phyloP scores from a whole-genome alignment of 129 eudicot genomes.

The Deinandra increscens region DNA sequence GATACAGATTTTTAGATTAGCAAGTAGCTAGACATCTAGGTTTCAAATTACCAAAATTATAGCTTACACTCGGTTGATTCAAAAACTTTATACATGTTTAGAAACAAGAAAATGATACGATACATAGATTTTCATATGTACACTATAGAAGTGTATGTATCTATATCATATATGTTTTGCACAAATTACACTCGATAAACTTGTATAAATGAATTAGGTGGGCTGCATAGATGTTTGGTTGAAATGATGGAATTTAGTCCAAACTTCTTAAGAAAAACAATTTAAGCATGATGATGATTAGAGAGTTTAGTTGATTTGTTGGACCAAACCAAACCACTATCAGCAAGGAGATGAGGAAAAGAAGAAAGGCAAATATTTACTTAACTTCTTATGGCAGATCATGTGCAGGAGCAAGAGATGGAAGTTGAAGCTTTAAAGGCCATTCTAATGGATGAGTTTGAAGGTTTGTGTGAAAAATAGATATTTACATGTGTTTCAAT shows the following conservation, averaged over 20 bases:
- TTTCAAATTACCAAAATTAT: background rate
- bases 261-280: background rate
- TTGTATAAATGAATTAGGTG: background rate
- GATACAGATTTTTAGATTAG: background rate
- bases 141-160: background rate
- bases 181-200: background rate
- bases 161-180: background rate
- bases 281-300: background rate
- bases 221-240: background rate
- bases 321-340: too few relatives aligned
- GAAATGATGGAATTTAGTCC: background rate
- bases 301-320: background rate
- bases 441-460: constrained; percentile 80
- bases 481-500: background rate
- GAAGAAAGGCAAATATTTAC: constrained; percentile 11
- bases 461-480: constrained; percentile 43
- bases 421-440: constrained; percentile 89
- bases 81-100: background rate
- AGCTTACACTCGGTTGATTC: background rate
- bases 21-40: background rate
- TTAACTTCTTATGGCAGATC: constrained; percentile 42
- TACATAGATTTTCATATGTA: background rate
- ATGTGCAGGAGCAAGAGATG: constrained; percentile 96
- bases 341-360: too few relatives aligned
- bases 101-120: background rate